Conservation (phyloP, 352 stramenopile genomes). For the Elongisporangium prolatum region DNA sequence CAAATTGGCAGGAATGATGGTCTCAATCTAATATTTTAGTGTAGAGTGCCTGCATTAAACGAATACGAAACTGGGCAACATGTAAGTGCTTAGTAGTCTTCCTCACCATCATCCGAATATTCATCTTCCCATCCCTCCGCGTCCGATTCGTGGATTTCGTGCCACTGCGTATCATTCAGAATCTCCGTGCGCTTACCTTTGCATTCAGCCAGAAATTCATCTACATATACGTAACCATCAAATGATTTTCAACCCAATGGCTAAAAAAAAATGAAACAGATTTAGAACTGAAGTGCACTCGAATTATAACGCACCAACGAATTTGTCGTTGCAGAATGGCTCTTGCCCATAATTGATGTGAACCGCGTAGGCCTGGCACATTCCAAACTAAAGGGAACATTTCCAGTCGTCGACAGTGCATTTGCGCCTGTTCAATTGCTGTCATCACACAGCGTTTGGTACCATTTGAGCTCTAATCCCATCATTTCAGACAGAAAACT, state of each 20-base stretch:
- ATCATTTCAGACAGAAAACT: not conserved
- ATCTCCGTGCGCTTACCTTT: constrained; percentile 14
- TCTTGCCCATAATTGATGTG: constrained; percentile 32
- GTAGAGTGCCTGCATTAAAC: no score
- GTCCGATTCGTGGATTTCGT: constrained; percentile 25
- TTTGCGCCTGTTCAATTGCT: not conserved
- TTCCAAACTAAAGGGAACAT: not conserved
- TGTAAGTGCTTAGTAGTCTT: not conserved
- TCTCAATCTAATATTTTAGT: not conserved
- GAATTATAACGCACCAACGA: constrained; percentile 10
- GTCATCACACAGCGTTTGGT: not conserved
- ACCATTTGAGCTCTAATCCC: not conserved
- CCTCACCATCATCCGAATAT: not conserved
- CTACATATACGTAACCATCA: constrained; percentile 6
- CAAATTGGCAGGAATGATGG: not conserved
- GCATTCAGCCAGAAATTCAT: constrained; percentile 17
- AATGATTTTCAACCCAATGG: constrained; percentile 1
- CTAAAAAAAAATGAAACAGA: not conserved
- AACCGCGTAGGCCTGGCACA: constrained; percentile 13
- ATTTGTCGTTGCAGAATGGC: constrained; percentile 22
- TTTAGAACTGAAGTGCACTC: not conserved
- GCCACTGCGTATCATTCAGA: constrained; percentile 23
- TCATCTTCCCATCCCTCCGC: constrained; percentile 8
- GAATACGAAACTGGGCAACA: not conserved
- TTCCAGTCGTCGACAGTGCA: not conserved